Percentiles rank a stretch among this genome's conserved stretches.
Evolutionary conservation across 345 rosid species (phyloP).

Genomic region (Excoecaria agallocha): DNA sequence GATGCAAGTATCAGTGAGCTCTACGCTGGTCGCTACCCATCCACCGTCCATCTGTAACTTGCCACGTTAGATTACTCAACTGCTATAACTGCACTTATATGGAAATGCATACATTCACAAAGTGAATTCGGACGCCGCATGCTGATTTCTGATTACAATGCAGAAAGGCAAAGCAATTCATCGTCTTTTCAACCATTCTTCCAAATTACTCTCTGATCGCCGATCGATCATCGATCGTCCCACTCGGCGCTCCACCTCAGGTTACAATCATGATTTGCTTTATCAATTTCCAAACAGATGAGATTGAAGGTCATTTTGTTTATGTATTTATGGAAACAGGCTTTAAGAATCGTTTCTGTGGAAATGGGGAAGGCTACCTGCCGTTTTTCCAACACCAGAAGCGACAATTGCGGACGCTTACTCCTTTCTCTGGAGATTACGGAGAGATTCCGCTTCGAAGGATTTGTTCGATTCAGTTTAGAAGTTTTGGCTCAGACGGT

Average conservation of each 20-base stretch:
- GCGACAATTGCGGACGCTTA: neutral
- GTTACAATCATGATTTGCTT: neutral
- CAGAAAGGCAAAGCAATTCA: constrained; percentile 48
- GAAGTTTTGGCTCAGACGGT: constrained; percentile 46
- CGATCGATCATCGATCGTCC: constrained; percentile 11
- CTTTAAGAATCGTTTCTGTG: neutral
- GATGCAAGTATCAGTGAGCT: no score
- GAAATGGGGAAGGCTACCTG: constrained; percentile 1
- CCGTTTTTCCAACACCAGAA: constrained; percentile 2
- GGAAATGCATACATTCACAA: no score
- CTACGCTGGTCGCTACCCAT: no score
- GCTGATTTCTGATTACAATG: constrained; percentile 25
- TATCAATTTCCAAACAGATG: neutral
- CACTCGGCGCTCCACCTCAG: neutral
- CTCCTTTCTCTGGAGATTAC: constrained; percentile 6
- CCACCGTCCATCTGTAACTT: no score
- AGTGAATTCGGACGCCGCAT: neutral
- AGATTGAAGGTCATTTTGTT: neutral
- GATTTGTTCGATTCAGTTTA: constrained; percentile 27
- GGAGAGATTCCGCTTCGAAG: neutral
- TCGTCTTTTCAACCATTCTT: constrained; percentile 30
- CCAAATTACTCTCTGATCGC: constrained; percentile 26
- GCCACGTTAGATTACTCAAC: no score
- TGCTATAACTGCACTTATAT: no score
- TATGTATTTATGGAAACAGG: neutral